These are phyloP conservation scores for Aureobasidium lini DNA, from an alignment of 2,329 filamentous ascomycete genomes.

Conservation along the genomic window DNA sequence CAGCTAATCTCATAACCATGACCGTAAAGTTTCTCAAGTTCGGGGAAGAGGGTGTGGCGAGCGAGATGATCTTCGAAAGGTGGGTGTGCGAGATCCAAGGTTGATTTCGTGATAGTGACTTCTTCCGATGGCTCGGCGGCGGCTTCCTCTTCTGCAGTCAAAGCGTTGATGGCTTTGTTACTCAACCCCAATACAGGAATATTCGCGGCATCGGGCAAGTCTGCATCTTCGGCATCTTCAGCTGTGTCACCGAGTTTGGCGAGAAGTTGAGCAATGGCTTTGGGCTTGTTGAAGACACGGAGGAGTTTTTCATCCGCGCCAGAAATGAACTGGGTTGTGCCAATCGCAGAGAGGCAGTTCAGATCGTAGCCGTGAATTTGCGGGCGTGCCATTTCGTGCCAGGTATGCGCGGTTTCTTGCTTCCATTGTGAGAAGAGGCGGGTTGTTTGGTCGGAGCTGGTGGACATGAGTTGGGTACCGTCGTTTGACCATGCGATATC, in stretches of 20 bases:
- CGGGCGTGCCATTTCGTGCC: slow-evolving; percentile 92
- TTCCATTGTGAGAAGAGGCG: slow-evolving; percentile 78
- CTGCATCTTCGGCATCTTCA: slow-evolving; percentile 15
- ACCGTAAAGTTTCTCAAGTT: slow-evolving; percentile 92
- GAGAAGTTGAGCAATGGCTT: slow-evolving; percentile 70
- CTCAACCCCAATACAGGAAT: slow-evolving; percentile 93
- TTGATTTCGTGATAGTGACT: slow-evolving; percentile 50
- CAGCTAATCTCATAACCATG: slow-evolving; percentile 96
- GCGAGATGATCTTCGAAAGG: slow-evolving; percentile 86
- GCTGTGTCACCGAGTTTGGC: slow-evolving; percentile 1
- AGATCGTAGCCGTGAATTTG: slow-evolving; percentile 98
- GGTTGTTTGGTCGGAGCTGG: slow-evolving; percentile 87
- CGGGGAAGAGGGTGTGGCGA: slow-evolving; percentile 88
- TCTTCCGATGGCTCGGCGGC: slow-evolving; percentile 37
- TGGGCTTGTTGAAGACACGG: slow-evolving; percentile 86
- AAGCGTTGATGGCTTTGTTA: slow-evolving; percentile 74
- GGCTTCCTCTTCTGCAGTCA: slow-evolving; percentile 26
- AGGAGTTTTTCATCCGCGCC: slow-evolving; percentile 98
- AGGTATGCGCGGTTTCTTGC: slow-evolving; percentile 48
- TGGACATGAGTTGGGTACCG: slow-evolving; percentile 80
- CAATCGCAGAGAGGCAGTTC: slow-evolving; percentile 80
- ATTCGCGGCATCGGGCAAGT: slow-evolving; percentile 77
- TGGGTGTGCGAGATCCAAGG: slow-evolving; percentile 61
- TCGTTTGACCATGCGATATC: slow-evolving; percentile 76
- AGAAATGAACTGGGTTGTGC: slow-evolving; percentile 71